phyloP scores from a whole-genome alignment of 805 yeast species.

The Ogataea trehalophila region DNA sequence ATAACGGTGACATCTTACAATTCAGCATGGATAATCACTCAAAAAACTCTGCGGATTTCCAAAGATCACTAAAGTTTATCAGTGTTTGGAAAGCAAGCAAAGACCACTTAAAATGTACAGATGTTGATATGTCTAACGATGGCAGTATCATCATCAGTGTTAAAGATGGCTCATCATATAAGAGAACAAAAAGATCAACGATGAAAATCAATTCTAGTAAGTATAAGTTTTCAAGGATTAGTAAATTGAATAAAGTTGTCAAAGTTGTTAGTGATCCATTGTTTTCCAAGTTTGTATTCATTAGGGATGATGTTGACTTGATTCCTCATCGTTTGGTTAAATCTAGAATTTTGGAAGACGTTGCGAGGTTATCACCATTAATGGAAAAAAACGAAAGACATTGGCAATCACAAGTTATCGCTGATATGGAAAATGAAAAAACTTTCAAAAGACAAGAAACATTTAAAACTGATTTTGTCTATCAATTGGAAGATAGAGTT shows the following conservation, averaged over 20 bases:
- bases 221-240: slow-evolving; percentile 51
- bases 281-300: slow-evolving; percentile 62
- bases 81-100: slow-evolving; percentile 62
- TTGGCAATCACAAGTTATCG: slow-evolving; percentile 5
- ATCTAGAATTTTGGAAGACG: slow-evolving; percentile 46
- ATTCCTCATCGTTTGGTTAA: slow-evolving; percentile 49
- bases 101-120: slow-evolving; percentile 51
- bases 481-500: slow-evolving; percentile 2
- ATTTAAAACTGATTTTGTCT: slow-evolving; percentile 11
- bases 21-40: slow-evolving; percentile 27
- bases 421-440: slow-evolving; percentile 2
- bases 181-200: slow-evolving; percentile 33
- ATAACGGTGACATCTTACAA: slow-evolving; percentile 54
- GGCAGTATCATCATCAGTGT: slow-evolving; percentile 71
- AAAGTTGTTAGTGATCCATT: slow-evolving; percentile 54
- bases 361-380: slow-evolving; percentile 50
- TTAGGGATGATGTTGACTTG: slow-evolving; percentile 57
- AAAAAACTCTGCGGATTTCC: slow-evolving; percentile 31
- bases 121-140: slow-evolving; percentile 62
- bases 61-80: slow-evolving; percentile 40
- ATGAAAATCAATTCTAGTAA: slow-evolving; percentile 27
- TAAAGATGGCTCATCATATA: slow-evolving; percentile 61
- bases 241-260: slow-evolving; percentile 50
- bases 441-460: slow-evolving; percentile 2
- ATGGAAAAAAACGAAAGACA: slow-evolving; percentile 19